A percentile compares a stretch with the other conserved stretches of the same genome.
Conservation (phyloP, 2,329 filamentous ascomycete species). For the Trichoderma aggressivum region DNA sequence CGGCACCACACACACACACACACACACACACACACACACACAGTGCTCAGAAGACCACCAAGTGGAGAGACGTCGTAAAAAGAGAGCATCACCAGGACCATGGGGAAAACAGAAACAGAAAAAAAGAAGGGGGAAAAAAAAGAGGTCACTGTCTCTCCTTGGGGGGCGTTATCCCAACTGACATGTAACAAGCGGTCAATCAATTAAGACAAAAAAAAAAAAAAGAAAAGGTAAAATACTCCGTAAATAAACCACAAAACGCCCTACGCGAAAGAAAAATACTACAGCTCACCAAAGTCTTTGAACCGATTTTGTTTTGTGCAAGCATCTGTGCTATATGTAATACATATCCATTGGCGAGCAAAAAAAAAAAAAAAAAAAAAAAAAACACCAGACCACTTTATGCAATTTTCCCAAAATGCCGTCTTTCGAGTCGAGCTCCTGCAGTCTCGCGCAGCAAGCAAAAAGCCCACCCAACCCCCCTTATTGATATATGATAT, state of each 20-base stretch:
- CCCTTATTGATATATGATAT: background rate
- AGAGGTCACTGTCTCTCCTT: background rate
- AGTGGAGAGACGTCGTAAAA: background rate
- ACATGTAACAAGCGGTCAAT: conserved; percentile 13
- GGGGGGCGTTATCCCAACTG: background rate
- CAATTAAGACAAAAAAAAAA: background rate
- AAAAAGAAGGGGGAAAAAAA: background rate
- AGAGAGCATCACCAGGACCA: background rate
- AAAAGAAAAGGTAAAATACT: background rate
- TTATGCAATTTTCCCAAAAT: background rate
- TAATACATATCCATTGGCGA: background rate
- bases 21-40: too few species aligned
- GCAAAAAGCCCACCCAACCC: background rate
- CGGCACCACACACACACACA: too few species aligned
- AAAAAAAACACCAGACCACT: background rate
- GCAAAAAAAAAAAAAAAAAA: background rate
- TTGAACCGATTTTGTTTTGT: background rate
- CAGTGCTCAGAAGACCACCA: conserved; percentile 5
- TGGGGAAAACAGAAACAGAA: background rate
- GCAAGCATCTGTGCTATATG: background rate
- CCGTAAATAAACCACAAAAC: background rate
- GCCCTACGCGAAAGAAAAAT: conserved; percentile 6
- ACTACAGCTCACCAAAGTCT: background rate
- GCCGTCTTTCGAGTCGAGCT: background rate
- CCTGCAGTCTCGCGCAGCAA: background rate